Conservation (phyloP, 225 moss, liverwort and hornwort genomes). For the Sphagnum contortum region DNA sequence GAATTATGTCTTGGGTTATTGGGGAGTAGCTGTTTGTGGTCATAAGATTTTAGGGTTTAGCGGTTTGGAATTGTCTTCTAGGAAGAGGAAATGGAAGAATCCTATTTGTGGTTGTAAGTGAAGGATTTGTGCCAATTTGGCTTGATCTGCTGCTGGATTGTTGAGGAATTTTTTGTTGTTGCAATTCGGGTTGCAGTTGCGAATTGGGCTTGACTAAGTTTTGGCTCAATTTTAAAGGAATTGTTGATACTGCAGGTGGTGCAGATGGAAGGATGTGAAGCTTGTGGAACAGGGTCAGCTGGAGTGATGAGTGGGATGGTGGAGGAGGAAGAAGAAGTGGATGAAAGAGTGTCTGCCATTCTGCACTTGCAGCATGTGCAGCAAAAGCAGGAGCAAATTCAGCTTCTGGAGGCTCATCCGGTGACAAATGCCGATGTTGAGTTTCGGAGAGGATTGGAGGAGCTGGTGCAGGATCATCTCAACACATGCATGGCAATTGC, state of each 20-base stretch:
- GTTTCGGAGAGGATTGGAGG: constrained; percentile 68
- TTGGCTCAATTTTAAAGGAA: no score
- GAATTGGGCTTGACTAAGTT: no score
- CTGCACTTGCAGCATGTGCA: constrained; percentile 61
- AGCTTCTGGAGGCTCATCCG: constrained; percentile 67
- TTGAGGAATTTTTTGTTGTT: no score
- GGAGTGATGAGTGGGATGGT: constrained; percentile 6
- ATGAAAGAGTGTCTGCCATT: constrained; percentile 49
- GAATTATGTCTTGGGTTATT: no score
- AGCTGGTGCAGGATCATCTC: constrained; percentile 71
- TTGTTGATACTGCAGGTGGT: constrained; percentile 1
- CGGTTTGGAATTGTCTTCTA: no score
- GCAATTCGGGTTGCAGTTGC: no score
- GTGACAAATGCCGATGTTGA: constrained; percentile 73
- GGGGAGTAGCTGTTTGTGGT: no score
- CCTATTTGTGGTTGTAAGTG: no score
- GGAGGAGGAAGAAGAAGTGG: constrained; percentile 40
- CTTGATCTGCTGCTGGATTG: no score
- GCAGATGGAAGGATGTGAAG: constrained; percentile 22
- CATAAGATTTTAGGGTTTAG: no score
- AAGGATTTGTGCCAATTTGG: no score
- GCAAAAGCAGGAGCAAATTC: constrained; percentile 70
- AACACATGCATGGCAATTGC: constrained; percentile 79
- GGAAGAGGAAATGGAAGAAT: no score
- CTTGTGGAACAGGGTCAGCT: constrained; percentile 4